These are phyloP conservation scores for Stagonosporopsis rhizophila DNA, from an alignment of 2,329 filamentous ascomycete genomes.

Conservation along the genomic window DNA sequence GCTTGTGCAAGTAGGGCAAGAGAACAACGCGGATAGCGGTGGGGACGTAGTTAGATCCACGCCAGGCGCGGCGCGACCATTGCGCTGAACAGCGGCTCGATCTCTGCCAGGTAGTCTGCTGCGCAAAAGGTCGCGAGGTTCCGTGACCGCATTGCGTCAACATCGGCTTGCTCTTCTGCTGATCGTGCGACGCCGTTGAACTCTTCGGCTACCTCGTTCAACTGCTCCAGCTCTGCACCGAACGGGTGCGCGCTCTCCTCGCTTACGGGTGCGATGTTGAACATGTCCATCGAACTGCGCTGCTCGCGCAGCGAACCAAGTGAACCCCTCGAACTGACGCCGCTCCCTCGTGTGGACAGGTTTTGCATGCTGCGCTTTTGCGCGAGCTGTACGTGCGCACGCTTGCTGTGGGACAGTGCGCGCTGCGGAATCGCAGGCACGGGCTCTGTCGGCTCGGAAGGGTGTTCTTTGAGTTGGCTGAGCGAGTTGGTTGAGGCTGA, in stretches of 20 bases:
- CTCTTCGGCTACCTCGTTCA: constrained; percentile 92
- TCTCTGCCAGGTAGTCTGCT: constrained; percentile 83
- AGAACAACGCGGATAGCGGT: not conserved
- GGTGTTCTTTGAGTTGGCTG: constrained; percentile 32
- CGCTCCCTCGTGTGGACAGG: constrained; percentile 28
- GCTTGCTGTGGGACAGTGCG: constrained; percentile 87
- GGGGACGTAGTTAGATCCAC: constrained; percentile 39
- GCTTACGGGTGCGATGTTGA: constrained; percentile 36
- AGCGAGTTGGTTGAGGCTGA: constrained; percentile 50
- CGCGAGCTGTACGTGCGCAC: constrained; percentile 77
- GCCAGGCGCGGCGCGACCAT: constrained; percentile 39
- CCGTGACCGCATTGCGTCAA: constrained; percentile 70
- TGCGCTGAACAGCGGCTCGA: constrained; percentile 65
- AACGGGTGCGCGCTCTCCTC: constrained; percentile 71
- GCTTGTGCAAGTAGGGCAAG: not conserved
- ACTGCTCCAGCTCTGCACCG: constrained; percentile 86
- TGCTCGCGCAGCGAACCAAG: constrained; percentile 64
- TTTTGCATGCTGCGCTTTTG: constrained; percentile 68
- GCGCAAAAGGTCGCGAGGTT: constrained; percentile 78
- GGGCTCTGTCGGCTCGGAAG: constrained; percentile 41
- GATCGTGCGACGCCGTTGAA: constrained; percentile 68
- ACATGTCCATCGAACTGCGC: constrained; percentile 56
- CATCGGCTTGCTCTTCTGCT: constrained; percentile 75
- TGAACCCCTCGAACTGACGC: constrained; percentile 43
- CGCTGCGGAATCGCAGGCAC: constrained; percentile 77